Conservation (phyloP, 257 asterid species). For the Fraxinus quadrangulata region DNA sequence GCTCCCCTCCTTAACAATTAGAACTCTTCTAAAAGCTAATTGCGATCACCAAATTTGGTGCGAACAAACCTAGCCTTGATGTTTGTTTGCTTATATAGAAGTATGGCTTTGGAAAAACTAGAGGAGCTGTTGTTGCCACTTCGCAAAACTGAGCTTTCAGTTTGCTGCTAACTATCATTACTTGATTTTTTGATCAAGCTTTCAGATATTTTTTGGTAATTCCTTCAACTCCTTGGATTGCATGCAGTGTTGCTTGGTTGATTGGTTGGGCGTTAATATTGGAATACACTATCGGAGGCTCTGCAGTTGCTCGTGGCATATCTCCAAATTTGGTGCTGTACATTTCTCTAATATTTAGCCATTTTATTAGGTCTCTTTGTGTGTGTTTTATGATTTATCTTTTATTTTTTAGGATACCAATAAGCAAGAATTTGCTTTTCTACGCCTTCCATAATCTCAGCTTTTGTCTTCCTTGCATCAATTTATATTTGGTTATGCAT, state of each 20-base stretch:
- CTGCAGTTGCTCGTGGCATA: conserved; percentile 99
- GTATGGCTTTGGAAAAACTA: not conserved
- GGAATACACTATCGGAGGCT: conserved; percentile 97
- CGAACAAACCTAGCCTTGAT: not conserved
- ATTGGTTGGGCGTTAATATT: conserved; percentile 93
- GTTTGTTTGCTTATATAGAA: not conserved
- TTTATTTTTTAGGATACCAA: conserved; percentile 13
- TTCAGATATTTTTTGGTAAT: not conserved
- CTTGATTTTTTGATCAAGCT: conserved; percentile 12
- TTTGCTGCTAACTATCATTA: not conserved
- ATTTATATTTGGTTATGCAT: not conserved
- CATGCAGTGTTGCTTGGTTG: conserved; percentile 89
- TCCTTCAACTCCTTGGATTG: conserved; percentile 27
- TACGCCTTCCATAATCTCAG: not conserved
- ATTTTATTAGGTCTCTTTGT: conserved; percentile 14
- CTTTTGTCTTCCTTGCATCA: not conserved
- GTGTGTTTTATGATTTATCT: not conserved
- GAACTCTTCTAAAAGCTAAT: not conserved
- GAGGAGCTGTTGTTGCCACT: not conserved
- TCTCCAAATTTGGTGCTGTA: conserved; percentile 86
- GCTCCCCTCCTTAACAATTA: no score
- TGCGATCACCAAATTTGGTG: conserved; percentile 14
- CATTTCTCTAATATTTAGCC: conserved; percentile 24
- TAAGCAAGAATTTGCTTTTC: not conserved
- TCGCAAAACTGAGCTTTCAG: not conserved